A percentile compares a stretch with the other conserved stretches of the same genome.
Evolutionary conservation across 129 eudicot genomes (phyloP).

Genomic region (Arctium minus): DNA sequence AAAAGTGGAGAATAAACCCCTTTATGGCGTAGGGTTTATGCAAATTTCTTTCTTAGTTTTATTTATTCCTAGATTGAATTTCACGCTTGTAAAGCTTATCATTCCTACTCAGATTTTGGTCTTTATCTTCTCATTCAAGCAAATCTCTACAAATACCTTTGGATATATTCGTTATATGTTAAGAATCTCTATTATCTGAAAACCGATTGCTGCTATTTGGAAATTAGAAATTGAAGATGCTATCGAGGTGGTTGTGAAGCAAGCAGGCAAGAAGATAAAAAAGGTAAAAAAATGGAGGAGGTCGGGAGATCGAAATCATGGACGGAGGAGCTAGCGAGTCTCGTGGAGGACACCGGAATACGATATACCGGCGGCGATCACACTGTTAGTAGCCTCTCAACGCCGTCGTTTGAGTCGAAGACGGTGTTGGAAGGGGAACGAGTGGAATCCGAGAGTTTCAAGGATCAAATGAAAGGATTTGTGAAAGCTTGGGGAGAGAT

Average conservation of each 20-base stretch:
- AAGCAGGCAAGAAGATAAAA: background rate
- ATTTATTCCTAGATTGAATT: conserved; percentile 18
- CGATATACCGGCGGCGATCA: conserved; percentile 42
- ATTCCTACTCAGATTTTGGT: background rate
- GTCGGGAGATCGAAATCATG: conserved; percentile 52
- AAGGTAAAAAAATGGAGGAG: conserved; percentile 45
- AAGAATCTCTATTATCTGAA: background rate
- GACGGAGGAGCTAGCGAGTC: conserved; percentile 83
- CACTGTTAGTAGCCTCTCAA: conserved; percentile 16
- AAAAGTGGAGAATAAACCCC: conserved; percentile 23
- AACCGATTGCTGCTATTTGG: background rate
- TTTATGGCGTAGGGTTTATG: conserved; percentile 31
- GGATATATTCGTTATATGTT: background rate
- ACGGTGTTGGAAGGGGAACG: conserved; percentile 26
- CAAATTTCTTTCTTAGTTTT: background rate
- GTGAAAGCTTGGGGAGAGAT: conserved; percentile 89
- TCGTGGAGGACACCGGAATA: conserved; percentile 70
- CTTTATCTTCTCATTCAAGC: conserved; percentile 17
- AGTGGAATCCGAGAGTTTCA: conserved; percentile 56
- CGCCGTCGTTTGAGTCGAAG: conserved; percentile 35
- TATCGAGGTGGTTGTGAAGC: background rate
- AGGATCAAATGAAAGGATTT: conserved; percentile 88
- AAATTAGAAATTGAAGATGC: background rate
- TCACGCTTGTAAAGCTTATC: conserved; percentile 36
- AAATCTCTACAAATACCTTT: background rate